These are phyloP conservation scores for Colletotrichum scovillei DNA, from an alignment of 2,329 filamentous ascomycete genomes.

Conservation along the genomic window DNA sequence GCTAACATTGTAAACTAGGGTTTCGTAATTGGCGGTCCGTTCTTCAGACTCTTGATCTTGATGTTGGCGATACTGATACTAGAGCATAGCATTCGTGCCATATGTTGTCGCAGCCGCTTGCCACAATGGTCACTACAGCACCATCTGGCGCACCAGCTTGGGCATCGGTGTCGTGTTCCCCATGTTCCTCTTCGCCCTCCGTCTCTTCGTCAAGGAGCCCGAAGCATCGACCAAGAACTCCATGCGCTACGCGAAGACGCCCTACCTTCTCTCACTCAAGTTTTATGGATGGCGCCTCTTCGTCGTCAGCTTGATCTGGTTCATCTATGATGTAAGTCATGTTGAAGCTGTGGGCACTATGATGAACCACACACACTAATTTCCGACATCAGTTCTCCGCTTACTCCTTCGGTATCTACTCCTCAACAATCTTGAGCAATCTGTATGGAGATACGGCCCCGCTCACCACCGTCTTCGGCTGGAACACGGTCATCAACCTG, in stretches of 20 bases:
- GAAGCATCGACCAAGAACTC: conserved; percentile 80
- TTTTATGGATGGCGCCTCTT: conserved; percentile 82
- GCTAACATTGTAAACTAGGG: conserved; percentile 51
- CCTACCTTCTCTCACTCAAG: conserved; percentile 65
- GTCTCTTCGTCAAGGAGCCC: conserved; percentile 80
- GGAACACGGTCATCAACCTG: conserved; percentile 88
- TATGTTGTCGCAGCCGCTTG: conserved; percentile 67
- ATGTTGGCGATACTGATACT: background rate
- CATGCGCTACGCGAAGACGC: conserved; percentile 71
- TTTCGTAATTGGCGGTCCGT: conserved; percentile 81
- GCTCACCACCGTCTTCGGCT: conserved; percentile 84
- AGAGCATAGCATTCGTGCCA: conserved; percentile 26
- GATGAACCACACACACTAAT: background rate
- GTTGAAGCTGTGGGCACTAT: background rate
- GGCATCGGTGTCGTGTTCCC: conserved; percentile 85
- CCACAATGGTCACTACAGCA: conserved; percentile 71
- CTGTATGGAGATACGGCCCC: conserved; percentile 69
- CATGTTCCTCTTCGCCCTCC: conserved; percentile 75
- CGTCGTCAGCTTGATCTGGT: conserved; percentile 82
- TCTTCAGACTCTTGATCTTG: background rate
- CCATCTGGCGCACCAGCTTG: conserved; percentile 85
- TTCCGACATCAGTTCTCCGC: conserved; percentile 69
- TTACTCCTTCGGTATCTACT: conserved; percentile 90
- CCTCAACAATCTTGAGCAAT: conserved; percentile 76
- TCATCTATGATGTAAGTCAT: conserved; percentile 73